Evolutionary conservation across 2,329 filamentous ascomycete genomes (phyloP).

Genomic region (Phialophora macrospora): DNA sequence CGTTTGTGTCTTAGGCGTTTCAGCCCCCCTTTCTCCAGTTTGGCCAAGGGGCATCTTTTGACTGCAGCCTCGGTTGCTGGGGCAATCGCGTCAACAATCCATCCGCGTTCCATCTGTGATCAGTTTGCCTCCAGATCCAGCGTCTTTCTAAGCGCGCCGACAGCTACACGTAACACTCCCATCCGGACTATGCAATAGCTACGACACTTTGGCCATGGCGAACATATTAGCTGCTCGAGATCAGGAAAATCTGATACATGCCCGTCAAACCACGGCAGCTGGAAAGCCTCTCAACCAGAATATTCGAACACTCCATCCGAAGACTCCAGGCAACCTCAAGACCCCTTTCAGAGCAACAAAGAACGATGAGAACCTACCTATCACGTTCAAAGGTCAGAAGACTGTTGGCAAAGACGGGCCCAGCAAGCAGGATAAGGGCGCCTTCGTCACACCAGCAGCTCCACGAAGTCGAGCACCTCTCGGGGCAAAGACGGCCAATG

Average conservation of each 20-base stretch:
- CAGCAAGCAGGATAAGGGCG: conserved; percentile 63
- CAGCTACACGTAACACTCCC: conserved; percentile 9
- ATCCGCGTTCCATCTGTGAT: not conserved
- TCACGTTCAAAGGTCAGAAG: conserved; percentile 63
- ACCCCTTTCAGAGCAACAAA: conserved; percentile 78
- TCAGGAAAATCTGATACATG: conserved; percentile 84
- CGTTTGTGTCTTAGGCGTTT: conserved; percentile 25
- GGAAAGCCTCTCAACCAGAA: conserved; percentile 74
- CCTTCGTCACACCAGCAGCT: conserved; percentile 77
- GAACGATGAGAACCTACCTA: conserved; percentile 82
- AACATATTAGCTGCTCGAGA: conserved; percentile 78
- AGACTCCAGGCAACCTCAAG: conserved; percentile 80
- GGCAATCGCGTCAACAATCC: conserved; percentile 42
- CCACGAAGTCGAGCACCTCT: conserved; percentile 77
- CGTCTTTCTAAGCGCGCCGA: not conserved
- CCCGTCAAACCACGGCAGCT: conserved; percentile 71
- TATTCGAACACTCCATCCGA: conserved; percentile 66
- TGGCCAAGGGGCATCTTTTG: conserved; percentile 7
- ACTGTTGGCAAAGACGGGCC: conserved; percentile 59
- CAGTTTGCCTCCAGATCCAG: not conserved
- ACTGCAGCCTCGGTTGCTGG: conserved; percentile 22
- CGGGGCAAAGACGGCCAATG: conserved; percentile 95
- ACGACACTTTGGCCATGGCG: conserved; percentile 20
- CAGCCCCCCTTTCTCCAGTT: not conserved
- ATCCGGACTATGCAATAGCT: conserved; percentile 22